Evolutionary conservation across 176 grass and related monocot genomes (phyloP).

Genomic region (Phragmites australis): DNA sequence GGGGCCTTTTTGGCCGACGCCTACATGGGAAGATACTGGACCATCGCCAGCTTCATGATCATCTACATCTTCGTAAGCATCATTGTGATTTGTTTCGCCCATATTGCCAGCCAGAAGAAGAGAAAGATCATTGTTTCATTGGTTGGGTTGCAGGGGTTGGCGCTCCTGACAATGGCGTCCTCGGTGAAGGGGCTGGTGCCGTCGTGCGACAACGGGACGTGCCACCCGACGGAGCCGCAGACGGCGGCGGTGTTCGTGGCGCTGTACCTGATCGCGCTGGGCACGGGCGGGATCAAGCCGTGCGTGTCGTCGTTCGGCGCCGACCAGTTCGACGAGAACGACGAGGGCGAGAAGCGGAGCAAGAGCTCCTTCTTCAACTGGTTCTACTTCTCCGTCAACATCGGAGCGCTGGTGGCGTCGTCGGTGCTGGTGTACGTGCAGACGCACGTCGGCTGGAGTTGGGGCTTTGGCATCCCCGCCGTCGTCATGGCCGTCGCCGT

Average conservation of each 20-base stretch:
- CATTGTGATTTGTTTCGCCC: not conserved
- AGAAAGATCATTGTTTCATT: not conserved
- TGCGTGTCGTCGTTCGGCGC: conserved; percentile 85
- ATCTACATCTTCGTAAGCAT: conserved; percentile 65
- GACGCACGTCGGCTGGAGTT: conserved; percentile 79
- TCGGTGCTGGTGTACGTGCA: conserved; percentile 86
- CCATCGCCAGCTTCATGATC: conserved; percentile 81
- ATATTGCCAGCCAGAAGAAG: not conserved
- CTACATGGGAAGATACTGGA: conserved; percentile 77
- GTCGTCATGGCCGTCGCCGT: conserved; percentile 79
- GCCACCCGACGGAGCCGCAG: conserved; percentile 57
- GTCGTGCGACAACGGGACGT: conserved; percentile 34
- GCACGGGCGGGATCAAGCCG: conserved; percentile 89
- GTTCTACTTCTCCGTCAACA: conserved; percentile 96
- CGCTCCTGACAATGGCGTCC: conserved; percentile 59
- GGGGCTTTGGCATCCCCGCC: conserved; percentile 89
- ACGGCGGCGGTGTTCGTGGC: conserved; percentile 55
- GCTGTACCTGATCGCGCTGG: conserved; percentile 72
- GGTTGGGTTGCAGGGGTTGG: conserved; percentile 48
- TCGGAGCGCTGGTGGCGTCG: conserved; percentile 75
- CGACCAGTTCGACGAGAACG: conserved; percentile 80
- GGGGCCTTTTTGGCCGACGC: conserved; percentile 85
- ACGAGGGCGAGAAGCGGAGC: conserved; percentile 53
- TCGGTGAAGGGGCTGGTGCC: conserved; percentile 63
- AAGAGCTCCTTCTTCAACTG: conserved; percentile 94